Evolutionary conservation across 140 eudicot genomes (phyloP), one percentile per base, ranked within the genome.

Genomic region (Erigeron philadelphicus): DNA sequence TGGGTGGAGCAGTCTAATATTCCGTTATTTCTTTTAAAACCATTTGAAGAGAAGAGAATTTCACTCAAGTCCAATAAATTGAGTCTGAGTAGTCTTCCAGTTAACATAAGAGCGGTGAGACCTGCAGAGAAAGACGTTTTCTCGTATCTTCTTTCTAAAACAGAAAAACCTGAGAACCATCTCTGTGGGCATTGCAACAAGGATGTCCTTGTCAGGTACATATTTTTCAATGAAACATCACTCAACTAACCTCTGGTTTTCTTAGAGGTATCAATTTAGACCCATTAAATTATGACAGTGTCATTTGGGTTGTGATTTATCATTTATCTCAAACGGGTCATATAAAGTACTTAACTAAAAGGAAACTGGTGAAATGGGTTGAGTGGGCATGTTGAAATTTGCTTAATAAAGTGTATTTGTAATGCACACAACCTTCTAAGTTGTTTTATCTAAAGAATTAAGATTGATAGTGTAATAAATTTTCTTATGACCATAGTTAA

Each of bases 1-100:
- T 92, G 98, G 98, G 89, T 92, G 80, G 93, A 86, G 75, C 96
- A 92, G 72, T 58, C 87, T 19, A 75, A 79, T 80, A 81, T 92
- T 65, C 98, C 98, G 19, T 81, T 92, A 77, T 85, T 82, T 82
- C 95, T 92, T 57, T 52, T 92, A 48, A 92, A 84, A 81, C 71
- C 71, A 66, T 92, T 86, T 81, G 96, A 92, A 70, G 95, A 89
- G 68, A 84, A 60, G 77, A 84, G 88, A 84, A 81, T 93, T 64
- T 71, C 95, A 44, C 83, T 88, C 10, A 89, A 84, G 70, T 79
- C 88, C 59, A 81, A 76, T 72, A 81, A 85, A 74, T 17, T 42
- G 62, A 73, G 65, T 17, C 67, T 80, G n/a, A 78, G 23, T 35
- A 78, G 78, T 46, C 73, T 67, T 76, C 79, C 66, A 7, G 76